phyloP scores from a whole-genome alignment of 2,329 filamentous ascomycete species.

The Bipolaris gigantea region DNA sequence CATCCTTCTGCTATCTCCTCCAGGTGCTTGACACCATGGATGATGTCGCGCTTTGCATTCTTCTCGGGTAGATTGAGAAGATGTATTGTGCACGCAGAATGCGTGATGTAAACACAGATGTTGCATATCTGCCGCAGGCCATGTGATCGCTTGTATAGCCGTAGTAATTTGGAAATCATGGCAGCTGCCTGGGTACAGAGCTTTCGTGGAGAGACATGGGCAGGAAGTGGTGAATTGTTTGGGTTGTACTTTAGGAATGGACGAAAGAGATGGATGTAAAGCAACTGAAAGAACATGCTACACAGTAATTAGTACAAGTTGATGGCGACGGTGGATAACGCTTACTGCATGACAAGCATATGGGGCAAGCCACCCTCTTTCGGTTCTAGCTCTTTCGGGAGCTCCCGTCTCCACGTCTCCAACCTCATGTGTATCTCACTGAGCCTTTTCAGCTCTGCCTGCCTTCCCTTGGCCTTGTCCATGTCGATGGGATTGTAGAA shows the following conservation, averaged over 20 bases:
- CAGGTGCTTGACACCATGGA: conserved; percentile 85
- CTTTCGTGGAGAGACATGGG: conserved; percentile 85
- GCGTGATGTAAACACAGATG: conserved; percentile 91
- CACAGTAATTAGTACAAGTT: conserved; percentile 21
- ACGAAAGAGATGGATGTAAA: conserved; percentile 93
- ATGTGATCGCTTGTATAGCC: conserved; percentile 90
- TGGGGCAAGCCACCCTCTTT: conserved; percentile 88
- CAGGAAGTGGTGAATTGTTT: conserved; percentile 76
- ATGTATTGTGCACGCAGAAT: conserved; percentile 93
- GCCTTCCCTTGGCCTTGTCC: conserved; percentile 68
- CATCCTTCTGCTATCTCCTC: conserved; percentile 96
- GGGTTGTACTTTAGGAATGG: conserved; percentile 92
- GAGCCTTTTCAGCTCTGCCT: conserved; percentile 85
- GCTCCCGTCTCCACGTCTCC: conserved; percentile 82
- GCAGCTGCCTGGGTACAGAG: conserved; percentile 88
- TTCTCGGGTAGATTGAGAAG: conserved; percentile 91
- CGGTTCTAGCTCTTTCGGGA: conserved; percentile 85
- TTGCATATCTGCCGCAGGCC: conserved; percentile 93
- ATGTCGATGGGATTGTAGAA: conserved; percentile 82
- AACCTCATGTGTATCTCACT: conserved; percentile 88
- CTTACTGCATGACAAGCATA: conserved; percentile 84
- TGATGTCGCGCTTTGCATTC: conserved; percentile 84
- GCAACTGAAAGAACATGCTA: conserved; percentile 96
- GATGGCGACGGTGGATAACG: conserved; percentile 23
- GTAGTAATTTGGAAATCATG: conserved; percentile 89